These are phyloP conservation scores for Spirogloea muscicola DNA, from an alignment of 139 green algal species.

Conservation along the genomic window DNA sequence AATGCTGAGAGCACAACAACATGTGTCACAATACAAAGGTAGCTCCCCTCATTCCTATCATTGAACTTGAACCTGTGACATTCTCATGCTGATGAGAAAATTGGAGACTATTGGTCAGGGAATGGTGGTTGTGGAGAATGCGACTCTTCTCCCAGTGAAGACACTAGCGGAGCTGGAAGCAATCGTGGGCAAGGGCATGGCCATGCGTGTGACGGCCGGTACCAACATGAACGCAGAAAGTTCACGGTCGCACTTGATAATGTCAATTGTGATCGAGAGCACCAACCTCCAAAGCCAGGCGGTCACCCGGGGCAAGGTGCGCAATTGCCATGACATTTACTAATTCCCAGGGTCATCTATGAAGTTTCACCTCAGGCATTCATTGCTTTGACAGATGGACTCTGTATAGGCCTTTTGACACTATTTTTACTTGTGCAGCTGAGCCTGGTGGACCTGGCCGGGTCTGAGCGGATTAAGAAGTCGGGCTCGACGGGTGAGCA, in stretches of 20 bases:
- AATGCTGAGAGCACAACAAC: too few species aligned
- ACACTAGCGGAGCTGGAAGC: constrained; percentile 36
- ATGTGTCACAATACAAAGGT: too few species aligned
- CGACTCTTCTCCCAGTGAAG: constrained; percentile 59
- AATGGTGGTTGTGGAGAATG: constrained; percentile 83
- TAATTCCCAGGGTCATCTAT: too few species aligned
- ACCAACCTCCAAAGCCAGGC: constrained; percentile 93
- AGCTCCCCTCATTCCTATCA: too few species aligned
- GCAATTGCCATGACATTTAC: too few species aligned
- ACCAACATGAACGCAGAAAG: constrained; percentile 55
- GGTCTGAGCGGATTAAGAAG: constrained; percentile 95
- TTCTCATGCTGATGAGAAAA: too few species aligned
- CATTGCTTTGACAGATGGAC: too few species aligned
- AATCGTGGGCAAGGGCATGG: constrained; percentile 38
- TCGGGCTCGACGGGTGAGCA: constrained; percentile 76
- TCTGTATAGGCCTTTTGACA: too few species aligned
- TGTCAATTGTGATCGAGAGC: constrained; percentile 83
- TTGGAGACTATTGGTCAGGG: constrained; percentile 49
- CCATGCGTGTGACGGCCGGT: constrained; percentile 28
- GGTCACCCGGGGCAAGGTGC: constrained; percentile 59
- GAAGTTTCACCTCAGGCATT: too few species aligned
- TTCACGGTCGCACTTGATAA: constrained; percentile 82
- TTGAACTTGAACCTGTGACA: too few species aligned
- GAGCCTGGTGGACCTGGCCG: constrained; percentile 92
- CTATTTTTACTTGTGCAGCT: constrained; percentile 77